Evolutionary conservation across 805 yeast genomes (phyloP), one percentile per base, ranked within the genome.

Genomic region (Sugiyamaella smithiae): DNA sequence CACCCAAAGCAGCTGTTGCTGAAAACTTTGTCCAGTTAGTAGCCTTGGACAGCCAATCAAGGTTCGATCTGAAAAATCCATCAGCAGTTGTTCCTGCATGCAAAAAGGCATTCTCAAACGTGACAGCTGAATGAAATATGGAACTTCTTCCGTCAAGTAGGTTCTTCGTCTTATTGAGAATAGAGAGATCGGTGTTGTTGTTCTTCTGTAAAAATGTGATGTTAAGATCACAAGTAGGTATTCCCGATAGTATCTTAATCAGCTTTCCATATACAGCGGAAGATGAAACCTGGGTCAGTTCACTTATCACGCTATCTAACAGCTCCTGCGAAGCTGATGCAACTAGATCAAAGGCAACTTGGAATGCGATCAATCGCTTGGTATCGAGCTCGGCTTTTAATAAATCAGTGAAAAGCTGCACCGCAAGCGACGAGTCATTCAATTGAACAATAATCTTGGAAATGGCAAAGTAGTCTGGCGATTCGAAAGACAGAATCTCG

Each of bases 31-130:
- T 89, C 99, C 99, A 93, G 68, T 91, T 89, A 41, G 91, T 84
- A n/a, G 99, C 97, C 69, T 89, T 88, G 38, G 95, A 95, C 57
- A 93, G 75, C 97, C 98, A 93, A 61, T 91, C 97, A 61, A 89
- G 74, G 64, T 93, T 93, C 38, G 84, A 78, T 65, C 96, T 78
- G 69, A 91, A 85, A 62, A 93, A 93, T 0, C 89, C 81, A 66
- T 93, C 97, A 62, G 87, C 95, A 6, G 98, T 88, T 11, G 99
- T 93, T 50, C 98, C 99, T 32, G 93, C 87, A 67, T 90, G 96
- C 80, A 91, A 78, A 64, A 89, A 88, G 0, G 97, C 97, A 63
- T 89, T 91, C 48, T 93, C 83, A 64, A 93, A 89, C 42, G 97
- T 88, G 43, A 93, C 89, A 5, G 97, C 99, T 20, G 95, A 84